Percentiles rank a stretch among this genome's conserved stretches.
phyloP scores from a whole-genome alignment of 208 protist genomes.

The Lotmaria passim region DNA sequence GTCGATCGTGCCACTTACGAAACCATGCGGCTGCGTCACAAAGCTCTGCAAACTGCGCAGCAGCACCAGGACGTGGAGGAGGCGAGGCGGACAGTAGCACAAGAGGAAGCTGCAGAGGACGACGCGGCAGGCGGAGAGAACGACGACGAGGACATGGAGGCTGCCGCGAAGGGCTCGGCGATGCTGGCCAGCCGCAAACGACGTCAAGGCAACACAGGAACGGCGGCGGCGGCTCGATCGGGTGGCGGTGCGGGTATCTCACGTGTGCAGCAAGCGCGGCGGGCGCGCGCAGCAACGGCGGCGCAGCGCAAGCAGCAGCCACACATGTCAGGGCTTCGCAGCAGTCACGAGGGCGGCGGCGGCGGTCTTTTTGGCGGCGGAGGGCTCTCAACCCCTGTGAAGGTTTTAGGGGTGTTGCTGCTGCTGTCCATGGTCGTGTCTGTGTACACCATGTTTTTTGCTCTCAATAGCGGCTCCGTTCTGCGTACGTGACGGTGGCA shows the following conservation, averaged over 20 bases:
- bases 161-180: neutral
- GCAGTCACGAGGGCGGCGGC: neutral
- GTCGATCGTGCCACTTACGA: conserved; percentile 1
- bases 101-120: conserved; percentile 16
- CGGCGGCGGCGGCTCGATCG: neutral
- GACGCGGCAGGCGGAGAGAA: neutral
- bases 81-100: conserved; percentile 15
- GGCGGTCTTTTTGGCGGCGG: conserved; percentile 12
- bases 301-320: conserved; percentile 27
- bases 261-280: conserved; percentile 57
- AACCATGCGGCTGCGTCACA: conserved; percentile 5
- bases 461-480: neutral
- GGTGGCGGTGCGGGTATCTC: conserved; percentile 24
- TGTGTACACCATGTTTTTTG: conserved; percentile 11
- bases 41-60: conserved; percentile 6
- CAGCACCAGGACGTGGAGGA: conserved; percentile 15
- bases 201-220: neutral
- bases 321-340: neutral
- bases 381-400: conserved; percentile 25
- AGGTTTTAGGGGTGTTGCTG: conserved; percentile 28
- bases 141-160: neutral
- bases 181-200: conserved; percentile 6
- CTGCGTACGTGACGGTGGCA: neutral
- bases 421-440: conserved; percentile 25
- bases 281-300: conserved; percentile 35